A percentile compares a stretch with the other conserved stretches of the same genome.
phyloP scores from a whole-genome alignment of 257 asterid genomes.

The Nicotiana benthamiana region DNA sequence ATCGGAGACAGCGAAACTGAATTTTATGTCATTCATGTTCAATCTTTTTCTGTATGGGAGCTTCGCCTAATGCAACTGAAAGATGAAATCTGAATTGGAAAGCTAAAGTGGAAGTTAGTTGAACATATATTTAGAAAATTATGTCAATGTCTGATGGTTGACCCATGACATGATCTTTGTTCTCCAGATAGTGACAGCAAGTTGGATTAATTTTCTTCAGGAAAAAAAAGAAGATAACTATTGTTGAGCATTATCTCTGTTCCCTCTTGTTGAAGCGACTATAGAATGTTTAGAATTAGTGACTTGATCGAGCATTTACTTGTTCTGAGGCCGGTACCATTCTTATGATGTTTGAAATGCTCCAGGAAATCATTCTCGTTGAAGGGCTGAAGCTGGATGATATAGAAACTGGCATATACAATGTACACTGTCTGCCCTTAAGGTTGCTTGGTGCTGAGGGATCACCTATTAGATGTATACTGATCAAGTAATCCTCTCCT shows the following conservation, averaged over 20 bases:
- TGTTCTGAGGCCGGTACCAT: background rate
- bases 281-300: background rate
- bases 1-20: background rate
- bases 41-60: background rate
- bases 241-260: background rate
- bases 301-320: background rate
- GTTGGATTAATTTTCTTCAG: background rate
- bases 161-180: background rate
- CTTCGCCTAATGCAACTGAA: background rate
- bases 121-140: background rate
- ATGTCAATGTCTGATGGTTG: background rate
- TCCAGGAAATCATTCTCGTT: conserved; percentile 85
- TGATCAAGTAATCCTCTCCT: conserved; percentile 42
- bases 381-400: conserved; percentile 89
- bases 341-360: conserved; percentile 9
- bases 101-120: background rate
- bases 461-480: conserved; percentile 94
- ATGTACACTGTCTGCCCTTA: conserved; percentile 81
- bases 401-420: conserved; percentile 51
- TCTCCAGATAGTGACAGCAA: background rate
- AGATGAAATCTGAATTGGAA: background rate
- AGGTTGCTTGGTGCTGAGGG: conserved; percentile 93
- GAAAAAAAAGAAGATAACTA: background rate
- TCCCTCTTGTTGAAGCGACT: background rate
- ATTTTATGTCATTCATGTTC: background rate